Evolutionary conservation across 305 asterid genomes (phyloP).

Genomic region (Fraxinus xanthoxyloides): DNA sequence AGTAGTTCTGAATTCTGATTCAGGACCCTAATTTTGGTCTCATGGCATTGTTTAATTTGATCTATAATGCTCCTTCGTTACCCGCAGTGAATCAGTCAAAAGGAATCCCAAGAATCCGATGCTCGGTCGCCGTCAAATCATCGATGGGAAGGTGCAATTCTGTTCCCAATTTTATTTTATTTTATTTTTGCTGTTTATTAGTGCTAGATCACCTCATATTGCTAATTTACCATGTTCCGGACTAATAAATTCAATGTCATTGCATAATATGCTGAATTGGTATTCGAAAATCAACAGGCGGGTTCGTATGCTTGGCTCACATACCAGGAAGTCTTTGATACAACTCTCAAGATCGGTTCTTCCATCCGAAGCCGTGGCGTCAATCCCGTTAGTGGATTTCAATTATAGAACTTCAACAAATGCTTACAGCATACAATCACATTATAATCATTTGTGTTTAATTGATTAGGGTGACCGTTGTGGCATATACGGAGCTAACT

Average conservation of each 20-base stretch:
- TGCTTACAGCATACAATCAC: neutral
- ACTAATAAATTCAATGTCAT: neutral
- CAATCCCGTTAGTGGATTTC: slow-evolving; percentile 52
- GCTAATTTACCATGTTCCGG: neutral
- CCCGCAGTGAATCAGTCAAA: slow-evolving; percentile 53
- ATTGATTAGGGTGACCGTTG: slow-evolving; percentile 67
- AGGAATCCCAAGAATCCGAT: slow-evolving; percentile 43
- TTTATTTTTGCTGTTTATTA: neutral
- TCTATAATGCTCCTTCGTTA: neutral
- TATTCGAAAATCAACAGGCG: slow-evolving; percentile 42
- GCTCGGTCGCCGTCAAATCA: slow-evolving; percentile 70
- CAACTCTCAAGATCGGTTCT: slow-evolving; percentile 62
- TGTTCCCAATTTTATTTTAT: neutral
- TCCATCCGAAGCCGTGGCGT: slow-evolving; percentile 75
- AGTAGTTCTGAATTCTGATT: neutral
- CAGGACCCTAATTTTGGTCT: neutral
- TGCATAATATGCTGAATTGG: neutral
- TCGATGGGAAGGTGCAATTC: slow-evolving; percentile 63
- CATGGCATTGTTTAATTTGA: neutral
- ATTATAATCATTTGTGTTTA: neutral
- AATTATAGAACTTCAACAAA: neutral
- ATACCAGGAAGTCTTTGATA: slow-evolving; percentile 54
- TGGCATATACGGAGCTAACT: slow-evolving; percentile 85
- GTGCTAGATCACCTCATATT: neutral
- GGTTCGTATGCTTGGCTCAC: slow-evolving; percentile 68